Base-by-base conservation (phyloP, 2,329 filamentous ascomycete species). In the Mycosphaerella arachidis region DNA sequence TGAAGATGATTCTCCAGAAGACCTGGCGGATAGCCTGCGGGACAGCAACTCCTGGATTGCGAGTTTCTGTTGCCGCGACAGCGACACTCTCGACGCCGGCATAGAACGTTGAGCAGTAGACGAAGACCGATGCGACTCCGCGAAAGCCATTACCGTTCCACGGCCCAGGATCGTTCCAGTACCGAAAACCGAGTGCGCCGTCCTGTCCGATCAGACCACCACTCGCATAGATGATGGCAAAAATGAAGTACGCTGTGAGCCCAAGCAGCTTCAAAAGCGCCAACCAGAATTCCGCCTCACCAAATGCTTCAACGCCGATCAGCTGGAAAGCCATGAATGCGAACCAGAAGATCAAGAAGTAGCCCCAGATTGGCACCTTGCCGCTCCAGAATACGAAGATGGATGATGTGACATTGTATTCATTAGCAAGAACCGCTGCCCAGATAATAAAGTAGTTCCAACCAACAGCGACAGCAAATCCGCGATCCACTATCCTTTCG, bases 381-480 rank as follows among this genome's bases (percentile, higher is more conserved):
- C 85, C 83, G 27, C 79, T 83, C 87, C 86, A 90, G 66, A 87
- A 87, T 0, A 81, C 80, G 55, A 89, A 76, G 59, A 90, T 87
- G 66, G 82, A 86, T 53, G 82, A 85, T 24, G 87, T 82, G 55
- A 86, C 85, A 60, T 89, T 89, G 73, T 89, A 89, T 72, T 90
- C 87, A 68, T 88, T 89, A 46, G 86, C 82, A 51, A 90, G 76
- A 6, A 89, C 85, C 13, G 80, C 80, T 40, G 81, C 80, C 85
- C 85, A 88, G 58, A 89, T 86, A 68, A 88, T 82, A 66, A 83
- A 89, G 72, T 89, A 89, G 61, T 87, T 88, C 86, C 86, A 89
- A 6, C 87, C 87, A 0, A 90, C 81, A 0, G 86, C 86, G 40
- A 87, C 84, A 10, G 83, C 84, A 66, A 90, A 86, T 0, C 86